Evolutionary conservation across 768 basidiomycete species (phyloP).

Genomic region (Leccinum incarnatum): DNA sequence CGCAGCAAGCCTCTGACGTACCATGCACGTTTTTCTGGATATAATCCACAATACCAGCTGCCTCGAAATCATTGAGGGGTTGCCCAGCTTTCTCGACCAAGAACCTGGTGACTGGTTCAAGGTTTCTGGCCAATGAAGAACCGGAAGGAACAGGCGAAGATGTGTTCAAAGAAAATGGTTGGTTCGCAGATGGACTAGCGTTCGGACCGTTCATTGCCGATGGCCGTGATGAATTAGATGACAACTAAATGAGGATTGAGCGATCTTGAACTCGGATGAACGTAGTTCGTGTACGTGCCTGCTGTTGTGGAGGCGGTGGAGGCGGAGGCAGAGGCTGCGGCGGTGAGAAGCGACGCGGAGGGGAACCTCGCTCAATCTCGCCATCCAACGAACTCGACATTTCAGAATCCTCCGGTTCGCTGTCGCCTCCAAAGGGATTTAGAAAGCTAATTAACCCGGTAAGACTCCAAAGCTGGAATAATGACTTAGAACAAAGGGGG

Average conservation of each 20-base stretch:
- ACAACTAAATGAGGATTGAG: conserved; percentile 26
- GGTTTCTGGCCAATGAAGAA: conserved; percentile 39
- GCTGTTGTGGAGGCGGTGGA: conserved; percentile 22
- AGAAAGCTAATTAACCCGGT: conserved; percentile 48
- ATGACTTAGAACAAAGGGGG: conserved; percentile 12
- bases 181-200: conserved; percentile 13
- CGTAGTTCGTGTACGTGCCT: conserved; percentile 26
- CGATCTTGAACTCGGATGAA: conserved; percentile 18
- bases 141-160: conserved; percentile 14
- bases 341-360: conserved; percentile 23
- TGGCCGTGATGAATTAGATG: conserved; percentile 17
- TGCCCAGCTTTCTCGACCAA: conserved; percentile 46
- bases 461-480: conserved; percentile 48
- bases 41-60: conserved; percentile 52
- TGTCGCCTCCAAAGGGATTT: conserved; percentile 41
- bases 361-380: conserved; percentile 29
- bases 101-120: conserved; percentile 49
- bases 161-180: conserved; percentile 19
- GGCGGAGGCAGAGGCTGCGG: conserved; percentile 21
- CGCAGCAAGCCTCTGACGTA: conserved; percentile 23
- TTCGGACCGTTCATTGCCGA: conserved; percentile 16
- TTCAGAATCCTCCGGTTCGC: conserved; percentile 24
- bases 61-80: conserved; percentile 50
- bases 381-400: conserved; percentile 19
- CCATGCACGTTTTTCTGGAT: conserved; percentile 51